Conservation (phyloP, 2,329 filamentous ascomycete genomes). For the Bipolaris sorokiniana region DNA sequence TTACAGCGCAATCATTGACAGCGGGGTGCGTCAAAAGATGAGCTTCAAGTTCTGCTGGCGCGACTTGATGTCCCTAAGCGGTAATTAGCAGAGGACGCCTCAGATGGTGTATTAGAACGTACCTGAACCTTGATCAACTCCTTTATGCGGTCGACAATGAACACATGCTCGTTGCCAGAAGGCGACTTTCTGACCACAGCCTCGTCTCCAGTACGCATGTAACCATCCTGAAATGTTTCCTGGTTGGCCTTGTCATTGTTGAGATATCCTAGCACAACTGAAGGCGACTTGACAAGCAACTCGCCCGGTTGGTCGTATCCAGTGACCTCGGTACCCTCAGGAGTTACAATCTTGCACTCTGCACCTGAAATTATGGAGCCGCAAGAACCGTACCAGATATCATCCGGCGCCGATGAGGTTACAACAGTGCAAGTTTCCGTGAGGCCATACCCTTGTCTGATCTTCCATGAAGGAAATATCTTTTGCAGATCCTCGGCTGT, state of each 20-base stretch:
- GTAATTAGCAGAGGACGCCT: background rate
- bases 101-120: conserved; percentile 21
- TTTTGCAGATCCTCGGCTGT: conserved; percentile 68
- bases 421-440: conserved; percentile 80
- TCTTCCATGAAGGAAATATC: conserved; percentile 67
- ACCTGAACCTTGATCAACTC: conserved; percentile 81
- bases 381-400: conserved; percentile 74
- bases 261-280: conserved; percentile 74
- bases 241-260: conserved; percentile 83
- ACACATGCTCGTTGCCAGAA: conserved; percentile 76
- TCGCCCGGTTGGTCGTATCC: conserved; percentile 72
- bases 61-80: conserved; percentile 75
- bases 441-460: conserved; percentile 77
- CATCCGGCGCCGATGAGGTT: conserved; percentile 63
- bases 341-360: conserved; percentile 69
- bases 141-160: conserved; percentile 83
- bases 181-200: conserved; percentile 62
- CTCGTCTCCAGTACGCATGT: conserved; percentile 87
- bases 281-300: conserved; percentile 75
- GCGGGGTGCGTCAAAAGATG: conserved; percentile 75
- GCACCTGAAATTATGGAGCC: conserved; percentile 71
- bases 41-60: conserved; percentile 81
- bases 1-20: conserved; percentile 81
- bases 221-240: conserved; percentile 78
- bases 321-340: conserved; percentile 70